These are phyloP conservation scores for Gynandropsis gynandra DNA, from an alignment of 345 rosid genomes.

Conservation along the genomic window DNA sequence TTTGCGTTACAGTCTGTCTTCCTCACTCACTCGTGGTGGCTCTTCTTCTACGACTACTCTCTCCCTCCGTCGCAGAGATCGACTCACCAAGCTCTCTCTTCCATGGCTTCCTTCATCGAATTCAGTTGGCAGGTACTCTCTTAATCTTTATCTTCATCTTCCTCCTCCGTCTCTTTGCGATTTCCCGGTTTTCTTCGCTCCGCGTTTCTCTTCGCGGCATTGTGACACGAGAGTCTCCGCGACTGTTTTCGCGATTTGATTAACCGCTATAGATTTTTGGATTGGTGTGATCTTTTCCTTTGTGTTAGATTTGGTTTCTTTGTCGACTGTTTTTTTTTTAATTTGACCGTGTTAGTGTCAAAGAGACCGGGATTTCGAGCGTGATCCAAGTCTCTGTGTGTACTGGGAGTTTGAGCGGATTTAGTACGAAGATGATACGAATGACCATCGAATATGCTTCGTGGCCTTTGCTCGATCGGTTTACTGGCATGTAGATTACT, in stretches of 20 bases:
- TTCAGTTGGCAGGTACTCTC: slow-evolving; percentile 77
- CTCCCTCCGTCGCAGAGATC: slow-evolving; percentile 1
- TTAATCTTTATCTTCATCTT: neutral
- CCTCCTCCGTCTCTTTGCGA: neutral
- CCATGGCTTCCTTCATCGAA: slow-evolving; percentile 71
- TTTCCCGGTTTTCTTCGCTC: neutral
- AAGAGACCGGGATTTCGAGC: neutral
- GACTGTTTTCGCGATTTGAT: neutral
- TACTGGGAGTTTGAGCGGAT: neutral
- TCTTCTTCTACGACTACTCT: slow-evolving; percentile 12
- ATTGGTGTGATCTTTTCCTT: neutral
- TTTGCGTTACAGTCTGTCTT: slow-evolving; percentile 35
- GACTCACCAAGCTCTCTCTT: slow-evolving; percentile 20
- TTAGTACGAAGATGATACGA: neutral
- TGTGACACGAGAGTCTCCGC: slow-evolving; percentile 2
- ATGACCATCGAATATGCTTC: neutral
- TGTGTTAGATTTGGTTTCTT: neutral
- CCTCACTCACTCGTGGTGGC: slow-evolving; percentile 22
- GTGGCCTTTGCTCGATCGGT: slow-evolving; percentile 3
- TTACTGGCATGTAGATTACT: neutral
- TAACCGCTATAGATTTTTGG: neutral
- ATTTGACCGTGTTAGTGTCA: slow-evolving; percentile 9
- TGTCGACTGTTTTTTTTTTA: slow-evolving; percentile 9
- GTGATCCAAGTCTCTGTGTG: neutral
- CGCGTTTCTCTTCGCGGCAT: slow-evolving; percentile 9